phyloP scores from a whole-genome alignment of 1,139 yeast species.

The Groenewaldozyma auringiensis region DNA sequence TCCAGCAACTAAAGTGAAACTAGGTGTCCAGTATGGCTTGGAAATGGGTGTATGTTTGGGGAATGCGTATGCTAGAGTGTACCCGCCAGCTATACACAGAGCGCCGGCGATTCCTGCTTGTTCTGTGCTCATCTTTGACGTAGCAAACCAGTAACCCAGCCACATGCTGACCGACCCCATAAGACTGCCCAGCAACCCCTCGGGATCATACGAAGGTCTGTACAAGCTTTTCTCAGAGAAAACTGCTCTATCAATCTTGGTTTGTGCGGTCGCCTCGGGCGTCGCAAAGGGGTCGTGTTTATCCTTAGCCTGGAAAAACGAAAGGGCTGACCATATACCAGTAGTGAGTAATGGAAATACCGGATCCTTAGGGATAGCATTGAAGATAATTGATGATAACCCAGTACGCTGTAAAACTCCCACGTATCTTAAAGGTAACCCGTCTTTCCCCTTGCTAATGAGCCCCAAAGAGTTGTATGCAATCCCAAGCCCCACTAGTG shows the following conservation, averaged over 20 bases:
- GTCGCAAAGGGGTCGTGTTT: conserved; percentile 23
- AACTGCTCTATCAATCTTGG: conserved; percentile 25
- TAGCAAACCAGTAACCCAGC: conserved; percentile 29
- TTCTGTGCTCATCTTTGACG: conserved; percentile 16
- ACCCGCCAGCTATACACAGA: conserved; percentile 24
- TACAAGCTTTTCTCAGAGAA: conserved; percentile 21
- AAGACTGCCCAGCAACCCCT: conserved; percentile 32
- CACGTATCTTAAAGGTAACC: conserved; percentile 23
- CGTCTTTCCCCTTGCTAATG: conserved; percentile 11
- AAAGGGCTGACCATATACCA: conserved; percentile 24
- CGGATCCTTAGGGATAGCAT: conserved; percentile 9
- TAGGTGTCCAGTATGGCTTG: conserved; percentile 34
- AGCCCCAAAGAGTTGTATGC: conserved; percentile 26
- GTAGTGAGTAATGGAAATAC: conserved; percentile 21
- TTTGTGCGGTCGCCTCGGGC: conserved; percentile 29
- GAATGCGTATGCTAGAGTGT: conserved; percentile 21
- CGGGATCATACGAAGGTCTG: conserved; percentile 31
- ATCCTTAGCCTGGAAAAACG: conserved; percentile 25
- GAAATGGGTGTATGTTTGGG: conserved; percentile 30
- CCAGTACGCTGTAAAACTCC: conserved; percentile 36
- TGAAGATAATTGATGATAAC: conserved; percentile 25
- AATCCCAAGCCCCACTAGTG: conserved; percentile 32
- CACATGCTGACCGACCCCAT: conserved; percentile 32
- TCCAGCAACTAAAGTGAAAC: conserved; percentile 28
- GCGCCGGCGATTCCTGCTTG: conserved; percentile 26